Evolutionary conservation across 345 rosid genomes (phyloP).

Genomic region (Triadica sebifera): DNA sequence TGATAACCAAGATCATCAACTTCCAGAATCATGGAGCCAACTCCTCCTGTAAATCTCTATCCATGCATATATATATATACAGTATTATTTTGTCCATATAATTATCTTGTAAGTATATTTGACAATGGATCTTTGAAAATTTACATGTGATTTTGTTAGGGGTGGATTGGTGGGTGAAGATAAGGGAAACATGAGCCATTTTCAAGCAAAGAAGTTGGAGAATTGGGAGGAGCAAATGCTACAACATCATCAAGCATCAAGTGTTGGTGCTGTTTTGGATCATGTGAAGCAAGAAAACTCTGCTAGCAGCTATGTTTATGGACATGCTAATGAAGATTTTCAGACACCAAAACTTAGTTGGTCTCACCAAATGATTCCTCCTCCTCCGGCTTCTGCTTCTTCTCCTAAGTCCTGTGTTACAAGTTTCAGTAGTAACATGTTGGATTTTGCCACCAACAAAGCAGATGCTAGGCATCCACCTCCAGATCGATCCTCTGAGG

Average conservation of each 20-base stretch:
- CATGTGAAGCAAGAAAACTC: conserved; percentile 71
- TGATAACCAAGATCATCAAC: conserved; percentile 55
- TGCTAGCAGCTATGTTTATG: conserved; percentile 40
- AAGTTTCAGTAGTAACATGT: conserved; percentile 56
- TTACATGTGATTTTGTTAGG: conserved; percentile 32
- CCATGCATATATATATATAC: background rate
- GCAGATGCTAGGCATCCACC: conserved; percentile 57
- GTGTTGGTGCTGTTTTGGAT: conserved; percentile 20
- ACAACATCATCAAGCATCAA: conserved; percentile 51
- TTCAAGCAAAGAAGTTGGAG: conserved; percentile 56
- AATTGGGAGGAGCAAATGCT: conserved; percentile 66
- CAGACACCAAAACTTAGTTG: conserved; percentile 39
- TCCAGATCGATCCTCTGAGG: conserved; percentile 78
- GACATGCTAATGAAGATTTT: conserved; percentile 43
- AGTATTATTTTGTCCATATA: background rate
- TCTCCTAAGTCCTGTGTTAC: conserved; percentile 69
- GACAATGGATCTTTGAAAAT: no score
- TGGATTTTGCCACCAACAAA: conserved; percentile 63
- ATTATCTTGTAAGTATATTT: no score
- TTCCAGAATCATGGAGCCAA: conserved; percentile 88
- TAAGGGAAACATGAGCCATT: conserved; percentile 40
- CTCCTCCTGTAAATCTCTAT: conserved; percentile 48
- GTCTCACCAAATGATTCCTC: conserved; percentile 48
- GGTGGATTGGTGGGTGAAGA: conserved; percentile 74
- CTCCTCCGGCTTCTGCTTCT: conserved; percentile 36